These are phyloP conservation scores for Chalciporus chontae DNA, from an alignment of 768 basidiomycete species.

Conservation along the genomic window DNA sequence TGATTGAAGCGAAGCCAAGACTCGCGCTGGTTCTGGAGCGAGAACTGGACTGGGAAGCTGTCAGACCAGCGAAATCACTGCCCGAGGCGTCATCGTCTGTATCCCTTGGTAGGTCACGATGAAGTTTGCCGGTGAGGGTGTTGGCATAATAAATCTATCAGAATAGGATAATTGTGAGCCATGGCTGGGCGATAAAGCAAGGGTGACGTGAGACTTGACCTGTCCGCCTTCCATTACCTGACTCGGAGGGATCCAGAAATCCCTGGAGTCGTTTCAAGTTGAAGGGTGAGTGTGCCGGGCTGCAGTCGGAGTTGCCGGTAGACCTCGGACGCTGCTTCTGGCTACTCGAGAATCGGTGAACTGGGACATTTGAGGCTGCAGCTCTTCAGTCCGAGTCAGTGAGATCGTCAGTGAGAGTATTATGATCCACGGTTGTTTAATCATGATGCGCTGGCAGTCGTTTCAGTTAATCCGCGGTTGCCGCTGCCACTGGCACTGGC, in stretches of 20 bases:
- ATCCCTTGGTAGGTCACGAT: conserved; percentile 69
- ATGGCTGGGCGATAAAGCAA: neutral
- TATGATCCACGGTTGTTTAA: no score
- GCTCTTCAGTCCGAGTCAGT: no score
- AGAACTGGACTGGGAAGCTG: conserved; percentile 47
- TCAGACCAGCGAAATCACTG: conserved; percentile 51
- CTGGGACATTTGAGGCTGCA: conserved; percentile 13
- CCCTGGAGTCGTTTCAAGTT: conserved; percentile 21
- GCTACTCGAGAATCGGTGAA: conserved; percentile 1
- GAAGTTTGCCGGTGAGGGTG: conserved; percentile 73
- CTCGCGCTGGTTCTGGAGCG: conserved; percentile 47
- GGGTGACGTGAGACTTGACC: conserved; percentile 41
- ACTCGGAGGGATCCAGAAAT: conserved; percentile 87
- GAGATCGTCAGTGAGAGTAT: no score
- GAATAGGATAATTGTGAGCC: neutral
- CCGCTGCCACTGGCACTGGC: no score
- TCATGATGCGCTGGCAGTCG: no score
- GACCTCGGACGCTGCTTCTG: conserved; percentile 26
- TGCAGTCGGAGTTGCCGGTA: conserved; percentile 24
- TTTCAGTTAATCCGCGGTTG: no score
- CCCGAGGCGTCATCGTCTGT: conserved; percentile 52
- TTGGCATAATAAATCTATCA: conserved; percentile 90
- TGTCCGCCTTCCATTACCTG: conserved; percentile 74
- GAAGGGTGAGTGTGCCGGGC: conserved; percentile 1
- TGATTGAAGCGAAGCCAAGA: conserved; percentile 39